Conservation (phyloP, 2,329 filamentous ascomycete species). For the Aspergillus transmontanensis region DNA sequence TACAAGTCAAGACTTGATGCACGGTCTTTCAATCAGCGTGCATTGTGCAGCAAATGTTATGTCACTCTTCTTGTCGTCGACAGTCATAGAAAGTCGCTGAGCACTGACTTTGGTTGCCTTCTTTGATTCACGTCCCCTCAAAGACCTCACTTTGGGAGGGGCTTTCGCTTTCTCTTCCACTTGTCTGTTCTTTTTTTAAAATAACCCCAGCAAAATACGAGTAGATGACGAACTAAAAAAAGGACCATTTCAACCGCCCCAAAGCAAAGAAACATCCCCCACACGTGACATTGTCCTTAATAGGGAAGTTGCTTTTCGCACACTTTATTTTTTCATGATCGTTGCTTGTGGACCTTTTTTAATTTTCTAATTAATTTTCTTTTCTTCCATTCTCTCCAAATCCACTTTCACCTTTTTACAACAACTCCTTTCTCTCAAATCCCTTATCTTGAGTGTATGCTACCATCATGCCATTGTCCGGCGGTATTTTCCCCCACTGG, state of each 20-base stretch:
- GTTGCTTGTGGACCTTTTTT: conserved; percentile 7
- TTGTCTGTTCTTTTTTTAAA: neutral
- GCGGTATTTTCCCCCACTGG: conserved; percentile 29
- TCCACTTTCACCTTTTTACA: conserved; percentile 1
- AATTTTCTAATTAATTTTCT: conserved; percentile 1
- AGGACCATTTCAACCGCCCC: conserved; percentile 2
- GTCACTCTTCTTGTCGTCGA: neutral
- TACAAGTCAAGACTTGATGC: neutral
- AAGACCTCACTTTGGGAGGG: neutral
- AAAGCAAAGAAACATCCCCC: conserved; percentile 11
- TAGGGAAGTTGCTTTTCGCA: conserved; percentile 16
- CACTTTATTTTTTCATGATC: conserved; percentile 3
- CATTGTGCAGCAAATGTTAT: conserved; percentile 4
- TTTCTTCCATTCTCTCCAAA: neutral
- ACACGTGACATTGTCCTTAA: conserved; percentile 25
- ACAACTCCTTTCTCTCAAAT: neutral
- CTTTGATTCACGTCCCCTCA: conserved; percentile 4
- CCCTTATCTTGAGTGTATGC: neutral
- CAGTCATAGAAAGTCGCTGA: neutral
- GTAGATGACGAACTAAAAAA: conserved; percentile 1
- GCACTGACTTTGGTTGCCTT: conserved; percentile 15
- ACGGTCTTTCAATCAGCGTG: neutral
- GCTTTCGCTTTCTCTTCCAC: conserved; percentile 7
- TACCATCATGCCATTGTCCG: conserved; percentile 22
- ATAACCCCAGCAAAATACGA: neutral